Evolutionary conservation across 2,329 filamentous ascomycete species (phyloP).

Genomic region (Alternaria novae-zelandiae): DNA sequence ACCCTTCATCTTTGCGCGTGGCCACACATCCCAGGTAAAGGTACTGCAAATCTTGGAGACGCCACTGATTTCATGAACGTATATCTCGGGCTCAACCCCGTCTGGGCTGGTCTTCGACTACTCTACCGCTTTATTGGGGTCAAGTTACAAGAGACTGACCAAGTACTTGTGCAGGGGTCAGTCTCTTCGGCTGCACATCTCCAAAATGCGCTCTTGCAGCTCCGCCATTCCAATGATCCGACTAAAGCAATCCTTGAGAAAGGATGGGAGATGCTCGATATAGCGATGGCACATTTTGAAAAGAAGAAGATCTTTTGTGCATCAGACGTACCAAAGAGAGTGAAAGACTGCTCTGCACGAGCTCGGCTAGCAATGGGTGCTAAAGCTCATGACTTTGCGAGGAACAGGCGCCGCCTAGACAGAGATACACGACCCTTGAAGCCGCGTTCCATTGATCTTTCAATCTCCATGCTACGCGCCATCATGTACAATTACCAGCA

Average conservation of each 20-base stretch:
- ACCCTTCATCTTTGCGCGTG: not conserved
- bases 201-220: not conserved
- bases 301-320: not conserved
- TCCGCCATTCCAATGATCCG: not conserved
- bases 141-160: not conserved
- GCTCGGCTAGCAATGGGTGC: not conserved
- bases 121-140: not conserved
- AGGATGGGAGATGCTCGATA: not conserved
- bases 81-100: not conserved
- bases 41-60: not conserved
- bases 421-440: not conserved
- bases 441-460: not conserved
- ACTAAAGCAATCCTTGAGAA: not conserved
- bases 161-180: not conserved
- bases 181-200: not conserved
- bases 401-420: not conserved
- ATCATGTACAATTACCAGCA: not conserved
- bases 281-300: not conserved
- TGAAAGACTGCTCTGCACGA: not conserved
- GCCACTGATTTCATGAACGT: not conserved
- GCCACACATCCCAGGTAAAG: not conserved
- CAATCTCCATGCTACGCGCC: not conserved
- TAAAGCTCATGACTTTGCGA: not conserved
- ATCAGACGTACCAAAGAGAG: not conserved
- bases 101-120: not conserved